These are phyloP conservation scores for Symbiodinium pilosum DNA, from an alignment of 73 alveolate species.

Conservation along the genomic window DNA sequence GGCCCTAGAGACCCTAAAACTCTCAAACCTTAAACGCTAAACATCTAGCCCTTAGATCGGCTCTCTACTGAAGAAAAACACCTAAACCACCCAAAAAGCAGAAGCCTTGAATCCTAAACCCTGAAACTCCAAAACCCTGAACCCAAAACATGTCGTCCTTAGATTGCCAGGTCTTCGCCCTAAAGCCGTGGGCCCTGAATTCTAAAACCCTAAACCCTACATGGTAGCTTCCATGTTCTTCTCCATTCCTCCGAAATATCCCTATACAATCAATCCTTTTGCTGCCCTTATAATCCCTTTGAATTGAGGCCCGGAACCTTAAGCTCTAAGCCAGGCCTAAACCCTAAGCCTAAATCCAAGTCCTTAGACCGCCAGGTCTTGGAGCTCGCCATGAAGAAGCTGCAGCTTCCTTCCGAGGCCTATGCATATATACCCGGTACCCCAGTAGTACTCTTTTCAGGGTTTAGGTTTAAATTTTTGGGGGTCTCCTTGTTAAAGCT, in stretches of 20 bases:
- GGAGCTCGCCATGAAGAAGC: constrained; percentile 58
- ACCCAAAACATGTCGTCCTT: neutral
- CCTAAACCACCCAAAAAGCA: no score
- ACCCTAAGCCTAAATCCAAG: neutral
- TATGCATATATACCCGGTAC: no score
- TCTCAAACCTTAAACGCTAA: neutral
- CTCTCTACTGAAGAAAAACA: no score
- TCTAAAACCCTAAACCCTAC: no score
- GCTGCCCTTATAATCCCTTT: no score
- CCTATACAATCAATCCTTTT: no score
- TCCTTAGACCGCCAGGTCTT: neutral
- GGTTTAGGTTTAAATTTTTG: neutral
- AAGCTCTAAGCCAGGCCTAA: neutral
- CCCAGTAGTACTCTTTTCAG: no score
- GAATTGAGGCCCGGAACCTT: neutral
- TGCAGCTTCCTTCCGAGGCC: constrained; percentile 64
- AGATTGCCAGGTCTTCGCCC: no score
- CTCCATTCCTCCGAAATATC: no score
- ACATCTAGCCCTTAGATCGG: neutral
- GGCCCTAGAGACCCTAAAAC: no score
- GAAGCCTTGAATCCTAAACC: neutral
- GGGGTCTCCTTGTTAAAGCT: neutral
- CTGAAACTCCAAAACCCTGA: neutral
- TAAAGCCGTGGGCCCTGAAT: no score
- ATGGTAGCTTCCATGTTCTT: no score